Conservation (phyloP, 2,329 filamentous ascomycete species). For the Colletotrichum godetiae region DNA sequence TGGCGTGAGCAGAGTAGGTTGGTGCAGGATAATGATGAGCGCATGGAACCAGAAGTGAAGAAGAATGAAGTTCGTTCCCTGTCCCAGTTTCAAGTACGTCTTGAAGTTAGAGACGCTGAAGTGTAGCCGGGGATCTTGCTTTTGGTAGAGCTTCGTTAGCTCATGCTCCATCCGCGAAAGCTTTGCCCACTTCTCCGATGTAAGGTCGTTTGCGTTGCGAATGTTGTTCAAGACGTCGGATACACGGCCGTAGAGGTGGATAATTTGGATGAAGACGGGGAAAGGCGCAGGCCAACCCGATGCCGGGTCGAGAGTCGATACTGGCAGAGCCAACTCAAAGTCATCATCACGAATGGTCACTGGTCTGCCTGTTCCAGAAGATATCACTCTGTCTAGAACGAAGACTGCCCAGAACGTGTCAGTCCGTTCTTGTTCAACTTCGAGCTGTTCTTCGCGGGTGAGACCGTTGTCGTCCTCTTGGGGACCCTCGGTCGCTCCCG, state of each 20-base stretch:
- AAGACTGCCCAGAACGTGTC: slow-evolving; percentile 94
- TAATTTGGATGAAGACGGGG: slow-evolving; percentile 83
- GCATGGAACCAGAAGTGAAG: slow-evolving; percentile 92
- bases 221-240: slow-evolving; percentile 89
- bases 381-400: slow-evolving; percentile 87
- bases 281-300: slow-evolving; percentile 83
- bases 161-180: slow-evolving; percentile 84
- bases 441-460: slow-evolving; percentile 66
- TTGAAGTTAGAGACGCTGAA: slow-evolving; percentile 91
- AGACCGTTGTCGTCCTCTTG: slow-evolving; percentile 53
- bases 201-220: slow-evolving; percentile 78
- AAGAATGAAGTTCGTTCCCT: slow-evolving; percentile 88
- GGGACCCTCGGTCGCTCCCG: slow-evolving; percentile 43
- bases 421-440: slow-evolving; percentile 82
- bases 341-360: slow-evolving; percentile 88
- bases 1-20: slow-evolving; percentile 83
- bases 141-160: slow-evolving; percentile 78
- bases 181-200: slow-evolving; percentile 76
- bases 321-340: slow-evolving; percentile 80
- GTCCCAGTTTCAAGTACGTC: slow-evolving; percentile 81
- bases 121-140: slow-evolving; percentile 78
- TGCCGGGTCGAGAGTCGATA: slow-evolving; percentile 59
- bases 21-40: slow-evolving; percentile 85
- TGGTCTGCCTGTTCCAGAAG: slow-evolving; percentile 85
- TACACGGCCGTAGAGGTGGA: slow-evolving; percentile 86